Percentiles rank a stretch among this genome's conserved stretches.
Conservation (phyloP, 495 filamentous ascomycete species). For the Penicillium parvum region DNA sequence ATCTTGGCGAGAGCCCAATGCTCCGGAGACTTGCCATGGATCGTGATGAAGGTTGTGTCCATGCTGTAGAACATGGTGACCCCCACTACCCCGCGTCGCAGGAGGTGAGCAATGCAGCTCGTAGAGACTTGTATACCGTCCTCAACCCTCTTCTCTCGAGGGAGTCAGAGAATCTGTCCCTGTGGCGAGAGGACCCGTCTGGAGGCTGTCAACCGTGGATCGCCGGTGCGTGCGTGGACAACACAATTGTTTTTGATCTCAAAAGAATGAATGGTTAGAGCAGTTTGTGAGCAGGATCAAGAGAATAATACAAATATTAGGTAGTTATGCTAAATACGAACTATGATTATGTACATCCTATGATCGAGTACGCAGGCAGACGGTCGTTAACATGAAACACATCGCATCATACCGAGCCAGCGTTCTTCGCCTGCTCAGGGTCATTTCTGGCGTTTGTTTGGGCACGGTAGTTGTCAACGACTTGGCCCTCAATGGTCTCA, state of each 20-base stretch:
- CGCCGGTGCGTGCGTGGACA: not conserved
- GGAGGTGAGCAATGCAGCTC: not conserved
- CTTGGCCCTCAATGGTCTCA: constrained; percentile 49
- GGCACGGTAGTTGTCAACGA: constrained; percentile 46
- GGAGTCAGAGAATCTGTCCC: no score
- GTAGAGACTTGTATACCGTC: not conserved
- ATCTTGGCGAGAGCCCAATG: not conserved
- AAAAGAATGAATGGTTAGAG: no score
- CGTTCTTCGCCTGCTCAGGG: constrained; percentile 26
- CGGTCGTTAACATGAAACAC: constrained; percentile 15
- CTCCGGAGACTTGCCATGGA: constrained; percentile 62
- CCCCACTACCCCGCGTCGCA: constrained; percentile 9
- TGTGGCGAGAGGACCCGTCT: no score
- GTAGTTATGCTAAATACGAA: constrained; percentile 4
- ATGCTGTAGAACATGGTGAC: constrained; percentile 43
- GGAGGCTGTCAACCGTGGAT: constrained; percentile 21
- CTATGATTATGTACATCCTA: constrained; percentile 25
- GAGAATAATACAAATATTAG: no score
- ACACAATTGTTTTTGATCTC: no score
- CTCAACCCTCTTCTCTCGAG: no score
- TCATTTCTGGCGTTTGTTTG: constrained; percentile 28
- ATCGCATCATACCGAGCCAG: constrained; percentile 19
- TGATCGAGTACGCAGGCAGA: not conserved
- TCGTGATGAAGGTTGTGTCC: constrained; percentile 93
- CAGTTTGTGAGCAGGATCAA: no score